Percentiles rank a stretch among this genome's conserved stretches.
phyloP scores from a whole-genome alignment of 257 asterid species.

The Nyctanthes arbortristis region DNA sequence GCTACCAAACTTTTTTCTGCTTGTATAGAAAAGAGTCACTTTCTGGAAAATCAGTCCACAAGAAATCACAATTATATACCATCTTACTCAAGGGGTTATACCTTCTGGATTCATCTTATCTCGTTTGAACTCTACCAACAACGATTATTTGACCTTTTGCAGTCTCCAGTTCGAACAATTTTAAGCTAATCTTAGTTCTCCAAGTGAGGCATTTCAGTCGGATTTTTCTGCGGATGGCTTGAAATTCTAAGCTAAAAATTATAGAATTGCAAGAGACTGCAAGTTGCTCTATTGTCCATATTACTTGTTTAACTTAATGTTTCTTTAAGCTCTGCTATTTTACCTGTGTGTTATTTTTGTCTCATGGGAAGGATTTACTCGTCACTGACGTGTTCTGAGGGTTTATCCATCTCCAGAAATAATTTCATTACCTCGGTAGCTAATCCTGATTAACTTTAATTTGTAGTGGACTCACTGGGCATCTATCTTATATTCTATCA shows the following conservation, averaged over 20 bases:
- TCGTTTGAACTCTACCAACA: not conserved
- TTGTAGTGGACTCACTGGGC: conserved; percentile 12
- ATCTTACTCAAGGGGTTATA: too few relatives aligned
- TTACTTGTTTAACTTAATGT: not conserved
- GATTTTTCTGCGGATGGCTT: not conserved
- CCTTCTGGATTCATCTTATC: too few relatives aligned
- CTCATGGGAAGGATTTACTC: not conserved
- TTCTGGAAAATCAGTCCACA: too few relatives aligned
- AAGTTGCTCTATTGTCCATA: not conserved
- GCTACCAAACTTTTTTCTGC: not conserved
- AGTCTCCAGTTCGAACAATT: not conserved
- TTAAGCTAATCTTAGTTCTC: not conserved
- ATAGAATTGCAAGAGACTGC: not conserved
- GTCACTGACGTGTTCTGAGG: not conserved
- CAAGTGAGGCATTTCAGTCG: not conserved
- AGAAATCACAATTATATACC: too few relatives aligned
- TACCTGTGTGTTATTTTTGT: conserved; percentile 2
- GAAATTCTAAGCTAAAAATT: not conserved
- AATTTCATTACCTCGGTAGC: not conserved
- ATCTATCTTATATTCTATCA: not conserved
- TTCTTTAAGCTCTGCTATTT: not conserved
- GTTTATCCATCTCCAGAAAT: not conserved
- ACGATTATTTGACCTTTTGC: not conserved
- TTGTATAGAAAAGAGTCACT: too few relatives aligned
- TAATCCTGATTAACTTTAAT: not conserved